A percentile compares a stretch with the other conserved stretches of the same genome.
These are phyloP conservation scores for Penicillium macrosclerotiorum DNA, from an alignment of 495 filamentous ascomycete species.

Conservation along the genomic window DNA sequence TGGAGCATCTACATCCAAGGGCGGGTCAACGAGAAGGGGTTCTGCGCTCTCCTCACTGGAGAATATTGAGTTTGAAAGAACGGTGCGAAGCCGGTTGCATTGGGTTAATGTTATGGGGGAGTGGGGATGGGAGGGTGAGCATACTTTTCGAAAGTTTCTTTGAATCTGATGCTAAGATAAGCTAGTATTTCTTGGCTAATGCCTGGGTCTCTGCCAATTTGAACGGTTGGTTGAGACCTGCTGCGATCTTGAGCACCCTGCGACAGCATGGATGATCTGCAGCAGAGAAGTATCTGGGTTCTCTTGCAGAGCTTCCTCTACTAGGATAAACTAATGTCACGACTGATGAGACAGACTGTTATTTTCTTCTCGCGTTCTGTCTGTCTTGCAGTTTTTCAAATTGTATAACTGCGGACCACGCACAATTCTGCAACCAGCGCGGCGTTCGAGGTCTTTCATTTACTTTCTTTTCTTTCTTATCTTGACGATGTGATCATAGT, in stretches of 20 bases:
- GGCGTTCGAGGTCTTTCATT: constrained; percentile 4
- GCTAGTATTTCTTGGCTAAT: constrained; percentile 15
- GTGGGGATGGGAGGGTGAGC: constrained; percentile 74
- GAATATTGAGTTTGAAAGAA: constrained; percentile 60
- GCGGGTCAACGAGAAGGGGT: constrained; percentile 19
- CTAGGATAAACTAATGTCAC: constrained; percentile 8
- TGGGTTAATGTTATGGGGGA: constrained; percentile 81
- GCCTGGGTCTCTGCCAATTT: too few species aligned
- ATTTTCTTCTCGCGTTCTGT: neutral
- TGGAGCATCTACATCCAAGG: constrained; percentile 1
- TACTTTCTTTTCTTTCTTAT: constrained; percentile 1
- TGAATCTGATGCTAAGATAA: neutral
- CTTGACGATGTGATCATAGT: constrained; percentile 7
- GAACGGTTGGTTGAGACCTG: too few species aligned
- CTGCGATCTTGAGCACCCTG: neutral
- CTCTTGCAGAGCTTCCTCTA: neutral
- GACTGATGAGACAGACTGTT: constrained; percentile 7
- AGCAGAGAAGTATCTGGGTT: constrained; percentile 3
- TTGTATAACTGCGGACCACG: constrained; percentile 7
- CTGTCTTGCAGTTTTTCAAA: neutral
- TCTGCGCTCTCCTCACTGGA: constrained; percentile 39
- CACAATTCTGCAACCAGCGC: constrained; percentile 5
- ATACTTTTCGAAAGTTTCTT: neutral
- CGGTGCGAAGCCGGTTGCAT: constrained; percentile 65
- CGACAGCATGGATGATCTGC: neutral